Percentiles rank a stretch among this genome's conserved stretches.
Conservation (phyloP, 2,329 filamentous ascomycete genomes). For the Metarhizium guizhouense region DNA sequence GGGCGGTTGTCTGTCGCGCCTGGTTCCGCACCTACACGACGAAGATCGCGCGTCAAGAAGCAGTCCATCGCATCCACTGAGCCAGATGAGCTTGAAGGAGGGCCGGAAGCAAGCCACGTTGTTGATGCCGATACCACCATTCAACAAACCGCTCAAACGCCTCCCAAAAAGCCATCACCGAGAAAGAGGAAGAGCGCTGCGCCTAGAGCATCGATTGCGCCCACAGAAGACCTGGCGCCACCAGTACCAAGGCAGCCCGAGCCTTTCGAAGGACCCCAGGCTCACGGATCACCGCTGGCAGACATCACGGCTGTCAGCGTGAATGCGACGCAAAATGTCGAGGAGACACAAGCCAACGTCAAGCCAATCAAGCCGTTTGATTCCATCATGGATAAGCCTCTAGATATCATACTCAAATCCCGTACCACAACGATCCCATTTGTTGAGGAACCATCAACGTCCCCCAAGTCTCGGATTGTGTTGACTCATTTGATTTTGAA, state of each 20-base stretch:
- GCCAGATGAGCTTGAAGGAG: conserved; percentile 7
- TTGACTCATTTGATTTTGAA: conserved; percentile 86
- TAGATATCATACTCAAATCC: conserved; percentile 89
- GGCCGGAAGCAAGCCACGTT: conserved; percentile 21
- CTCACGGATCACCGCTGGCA: conserved; percentile 50
- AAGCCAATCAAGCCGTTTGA: conserved; percentile 70
- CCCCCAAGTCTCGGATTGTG: conserved; percentile 78
- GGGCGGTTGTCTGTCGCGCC: conserved; percentile 32
- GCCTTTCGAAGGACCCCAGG: conserved; percentile 45
- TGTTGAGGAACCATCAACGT: conserved; percentile 55
- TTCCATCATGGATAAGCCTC: conserved; percentile 74
- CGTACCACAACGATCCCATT: conserved; percentile 58
- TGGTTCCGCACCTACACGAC: conserved; percentile 35
- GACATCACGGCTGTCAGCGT: conserved; percentile 64
- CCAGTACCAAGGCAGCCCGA: conserved; percentile 43
- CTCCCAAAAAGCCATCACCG: conserved; percentile 38
- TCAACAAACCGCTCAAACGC: conserved; percentile 21
- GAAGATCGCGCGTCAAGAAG: conserved; percentile 33
- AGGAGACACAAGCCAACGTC: conserved; percentile 32
- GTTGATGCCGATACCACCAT: conserved; percentile 25
- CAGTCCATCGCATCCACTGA: conserved; percentile 12
- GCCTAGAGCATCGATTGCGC: conserved; percentile 30
- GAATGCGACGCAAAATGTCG: conserved; percentile 32
- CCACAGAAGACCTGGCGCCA: conserved; percentile 28
- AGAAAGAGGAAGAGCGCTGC: conserved; percentile 59